These are phyloP conservation scores for Solanum hybrid DNA, from an alignment of 305 asterid species.

Conservation along the genomic window DNA sequence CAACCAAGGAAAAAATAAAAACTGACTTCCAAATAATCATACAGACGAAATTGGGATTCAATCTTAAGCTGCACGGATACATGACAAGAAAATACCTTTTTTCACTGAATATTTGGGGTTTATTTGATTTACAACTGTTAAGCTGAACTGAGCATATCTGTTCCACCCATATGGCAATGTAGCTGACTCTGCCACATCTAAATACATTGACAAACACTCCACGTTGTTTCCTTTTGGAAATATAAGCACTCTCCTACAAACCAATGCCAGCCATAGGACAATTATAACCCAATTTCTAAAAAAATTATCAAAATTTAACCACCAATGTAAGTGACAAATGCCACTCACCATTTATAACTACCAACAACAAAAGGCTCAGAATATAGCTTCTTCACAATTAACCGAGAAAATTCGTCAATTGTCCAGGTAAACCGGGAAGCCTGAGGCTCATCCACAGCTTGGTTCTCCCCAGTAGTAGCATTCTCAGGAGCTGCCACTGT, in stretches of 20 bases:
- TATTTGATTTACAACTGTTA: slow-evolving; percentile 73
- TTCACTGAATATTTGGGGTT: slow-evolving; percentile 43
- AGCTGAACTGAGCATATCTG: slow-evolving; percentile 87
- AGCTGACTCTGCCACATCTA: slow-evolving; percentile 76
- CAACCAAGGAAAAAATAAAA: background rate
- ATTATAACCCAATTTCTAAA: background rate
- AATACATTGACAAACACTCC: slow-evolving; percentile 67
- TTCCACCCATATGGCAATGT: slow-evolving; percentile 76
- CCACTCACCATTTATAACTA: slow-evolving; percentile 67
- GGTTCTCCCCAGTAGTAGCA: slow-evolving; percentile 64
- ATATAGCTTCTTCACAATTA: slow-evolving; percentile 67
- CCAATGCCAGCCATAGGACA: slow-evolving; percentile 10
- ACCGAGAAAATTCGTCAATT: slow-evolving; percentile 66
- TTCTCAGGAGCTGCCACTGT: slow-evolving; percentile 47
- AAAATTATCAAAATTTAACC: background rate
- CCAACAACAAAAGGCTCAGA: slow-evolving; percentile 79
- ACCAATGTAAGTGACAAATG: slow-evolving; percentile 2
- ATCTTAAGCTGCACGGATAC: background rate
- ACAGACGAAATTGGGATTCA: background rate
- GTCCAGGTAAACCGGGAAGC: slow-evolving; percentile 78
- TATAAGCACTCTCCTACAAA: slow-evolving; percentile 74
- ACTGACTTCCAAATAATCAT: background rate
- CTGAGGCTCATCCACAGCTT: slow-evolving; percentile 74
- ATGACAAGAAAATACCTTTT: slow-evolving; percentile 42
- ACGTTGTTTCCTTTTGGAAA: slow-evolving; percentile 87